Evolutionary conservation across 192 early-diverging fungal genomes (phyloP), one percentile per base, ranked within the genome.

Genomic region (Phycomyces blakesleeanus): DNA sequence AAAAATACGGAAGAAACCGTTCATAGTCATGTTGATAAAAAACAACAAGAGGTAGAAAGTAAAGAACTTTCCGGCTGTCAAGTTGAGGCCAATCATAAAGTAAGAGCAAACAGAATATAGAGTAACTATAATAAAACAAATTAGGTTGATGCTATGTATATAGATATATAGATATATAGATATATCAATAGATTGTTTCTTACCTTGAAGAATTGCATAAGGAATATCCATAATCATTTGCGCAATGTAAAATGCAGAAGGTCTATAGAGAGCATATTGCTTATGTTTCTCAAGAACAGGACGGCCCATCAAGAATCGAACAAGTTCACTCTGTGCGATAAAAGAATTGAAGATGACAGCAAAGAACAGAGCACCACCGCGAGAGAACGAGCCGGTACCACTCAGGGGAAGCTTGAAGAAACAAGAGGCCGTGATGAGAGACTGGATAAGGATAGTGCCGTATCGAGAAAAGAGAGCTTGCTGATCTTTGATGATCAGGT

Each of bases 251-350:
- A 76, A 78, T 26, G 85, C 78, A 20, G 81, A 75, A 22, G 87
- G 84, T 10, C 82, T 79, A 56, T 87, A 87, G 68, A 89, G 71
- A 2, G 87, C 86, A 68, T 85, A 88, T 5, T 78, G 75, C 64
- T 88, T 88, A 77, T 93, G 91, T 72, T 94, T 94, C 72, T 88
- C 83, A 24, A 88, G 71, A 25, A 91, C 83, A 24, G 82, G 76
- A 57, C 90, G 89, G 40, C 89, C 88, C 25, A 79, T 72, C 61
- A 94, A 79, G 47, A 87, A 82, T 59, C 79, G 80, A 55, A 89
- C 85, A 26, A 91, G 76, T 64, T 89, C 85, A 41, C 87, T 77
- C 60, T 91, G 80, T 20, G 88, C 83, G 20, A 86, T 77, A 56
- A 81, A 61, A 25, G 80, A 73, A 58, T 76, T 80, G 68, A 74